Percentiles rank a stretch among this genome's conserved stretches.
Conservation (phyloP, 1,284 basidiomycete species). For the Ustilago xerochloae region DNA sequence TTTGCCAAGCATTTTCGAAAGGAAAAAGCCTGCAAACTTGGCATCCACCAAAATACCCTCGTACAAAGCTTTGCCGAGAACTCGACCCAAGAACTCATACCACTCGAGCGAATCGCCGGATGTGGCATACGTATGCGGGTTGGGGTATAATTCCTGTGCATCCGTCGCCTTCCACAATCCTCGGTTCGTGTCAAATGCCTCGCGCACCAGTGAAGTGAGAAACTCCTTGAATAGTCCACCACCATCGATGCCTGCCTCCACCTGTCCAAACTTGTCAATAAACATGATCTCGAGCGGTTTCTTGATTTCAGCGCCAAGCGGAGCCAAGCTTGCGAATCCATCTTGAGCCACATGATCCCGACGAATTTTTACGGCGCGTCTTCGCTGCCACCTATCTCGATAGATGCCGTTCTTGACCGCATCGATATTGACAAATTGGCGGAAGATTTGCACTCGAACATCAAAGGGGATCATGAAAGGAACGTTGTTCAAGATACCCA, state of each 20-base stretch:
- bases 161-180: constrained; percentile 91
- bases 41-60: constrained; percentile 97
- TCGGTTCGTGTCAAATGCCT: constrained; percentile 92
- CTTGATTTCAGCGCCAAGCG: constrained; percentile 79
- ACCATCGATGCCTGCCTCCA: constrained; percentile 92
- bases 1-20: constrained; percentile 75
- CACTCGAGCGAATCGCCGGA: constrained; percentile 72
- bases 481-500: constrained; percentile 92
- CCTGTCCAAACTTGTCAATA: constrained; percentile 86
- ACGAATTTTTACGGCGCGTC: constrained; percentile 75
- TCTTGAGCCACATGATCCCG: constrained; percentile 84
- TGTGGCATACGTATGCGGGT: constrained; percentile 74
- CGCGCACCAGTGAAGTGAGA: constrained; percentile 80
- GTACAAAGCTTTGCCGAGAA: constrained; percentile 95
- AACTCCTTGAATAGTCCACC: constrained; percentile 99
- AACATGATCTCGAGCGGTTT: constrained; percentile 85
- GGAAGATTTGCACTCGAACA: constrained; percentile 86
- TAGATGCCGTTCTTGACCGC: constrained; percentile 41
- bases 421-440: constrained; percentile 57
- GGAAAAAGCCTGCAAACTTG: constrained; percentile 94
- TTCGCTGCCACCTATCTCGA: constrained; percentile 8
- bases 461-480: constrained; percentile 97
- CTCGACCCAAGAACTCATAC: constrained; percentile 93
- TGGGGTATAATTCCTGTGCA: constrained; percentile 93
- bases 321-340: constrained; percentile 79